Percentiles rank a stretch among this genome's conserved stretches.
Evolutionary conservation across 2,329 filamentous ascomycete genomes (phyloP).

Genomic region (Knoxdaviesia proteae): DNA sequence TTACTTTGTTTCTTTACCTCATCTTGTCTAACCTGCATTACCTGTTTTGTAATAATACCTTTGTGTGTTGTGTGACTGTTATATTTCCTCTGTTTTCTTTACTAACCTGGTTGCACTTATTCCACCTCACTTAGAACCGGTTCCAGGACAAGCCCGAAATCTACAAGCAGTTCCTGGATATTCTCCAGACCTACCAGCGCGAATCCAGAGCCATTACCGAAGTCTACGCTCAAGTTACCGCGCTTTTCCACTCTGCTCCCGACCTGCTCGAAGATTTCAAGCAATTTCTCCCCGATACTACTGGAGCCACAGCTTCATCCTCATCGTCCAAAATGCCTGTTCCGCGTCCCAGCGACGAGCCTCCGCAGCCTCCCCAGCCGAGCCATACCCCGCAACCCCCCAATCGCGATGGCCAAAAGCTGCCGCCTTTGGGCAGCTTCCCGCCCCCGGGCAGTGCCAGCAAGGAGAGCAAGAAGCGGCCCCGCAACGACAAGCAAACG

Average conservation of each 20-base stretch:
- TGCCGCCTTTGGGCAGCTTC: conserved; percentile 91
- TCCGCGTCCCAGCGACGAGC: too few species aligned
- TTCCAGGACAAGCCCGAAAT: conserved; percentile 95
- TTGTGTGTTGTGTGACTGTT: too few species aligned
- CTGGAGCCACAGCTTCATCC: conserved; percentile 28
- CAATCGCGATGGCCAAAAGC: conserved; percentile 44
- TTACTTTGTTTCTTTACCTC: too few species aligned
- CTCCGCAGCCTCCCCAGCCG: conserved; percentile 8
- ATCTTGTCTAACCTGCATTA: too few species aligned
- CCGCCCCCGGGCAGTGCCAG: conserved; percentile 60
- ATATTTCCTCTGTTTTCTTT: conserved; percentile 2
- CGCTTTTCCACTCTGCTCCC: conserved; percentile 77
- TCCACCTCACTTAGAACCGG: conserved; percentile 45
- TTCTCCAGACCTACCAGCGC: conserved; percentile 90
- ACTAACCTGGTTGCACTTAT: conserved; percentile 4
- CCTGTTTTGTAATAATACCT: too few species aligned
- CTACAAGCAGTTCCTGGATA: conserved; percentile 97
- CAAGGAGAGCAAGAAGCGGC: conserved; percentile 81
- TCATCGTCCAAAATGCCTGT: too few species aligned
- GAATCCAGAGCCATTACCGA: conserved; percentile 98
- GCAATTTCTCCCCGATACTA: conserved; percentile 86
- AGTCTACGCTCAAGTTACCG: conserved; percentile 91
- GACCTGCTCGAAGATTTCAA: conserved; percentile 97
- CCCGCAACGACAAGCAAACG: conserved; percentile 35
- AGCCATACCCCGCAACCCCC: conserved; percentile 35